Evolutionary conservation across 805 yeast species (phyloP).

Genomic region (Starmerella scarabaei): DNA sequence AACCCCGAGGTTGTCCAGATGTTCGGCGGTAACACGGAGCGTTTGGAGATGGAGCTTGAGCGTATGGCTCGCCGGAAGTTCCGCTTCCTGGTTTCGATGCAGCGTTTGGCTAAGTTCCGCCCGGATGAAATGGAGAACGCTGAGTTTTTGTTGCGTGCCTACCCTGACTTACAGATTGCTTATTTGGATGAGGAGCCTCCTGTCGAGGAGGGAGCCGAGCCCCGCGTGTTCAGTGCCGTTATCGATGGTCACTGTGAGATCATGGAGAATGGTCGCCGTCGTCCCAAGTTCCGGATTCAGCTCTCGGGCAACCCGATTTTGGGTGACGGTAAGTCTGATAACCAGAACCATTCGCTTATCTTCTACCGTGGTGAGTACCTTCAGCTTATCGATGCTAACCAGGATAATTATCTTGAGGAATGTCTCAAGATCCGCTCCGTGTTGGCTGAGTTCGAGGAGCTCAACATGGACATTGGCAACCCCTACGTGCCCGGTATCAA

Average conservation of each 20-base stretch:
- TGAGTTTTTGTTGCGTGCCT: constrained; percentile 52
- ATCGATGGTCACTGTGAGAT: constrained; percentile 47
- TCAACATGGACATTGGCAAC: constrained; percentile 37
- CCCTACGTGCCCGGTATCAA: constrained; percentile 49
- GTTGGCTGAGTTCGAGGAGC: constrained; percentile 81
- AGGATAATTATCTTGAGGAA: constrained; percentile 89
- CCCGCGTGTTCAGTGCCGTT: constrained; percentile 52
- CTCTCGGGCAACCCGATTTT: constrained; percentile 88
- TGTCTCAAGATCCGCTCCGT: constrained; percentile 82
- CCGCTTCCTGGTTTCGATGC: constrained; percentile 75
- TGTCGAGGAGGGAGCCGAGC: constrained; percentile 33
- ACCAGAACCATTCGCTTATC: constrained; percentile 77
- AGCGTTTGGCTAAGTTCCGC: constrained; percentile 54
- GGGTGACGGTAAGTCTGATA: constrained; percentile 95
- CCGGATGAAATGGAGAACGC: constrained; percentile 56
- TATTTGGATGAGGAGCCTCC: constrained; percentile 84
- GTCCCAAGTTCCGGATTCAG: constrained; percentile 51
- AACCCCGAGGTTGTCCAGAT: constrained; percentile 91
- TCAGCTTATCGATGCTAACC: constrained; percentile 92
- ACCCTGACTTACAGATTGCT: constrained; percentile 66
- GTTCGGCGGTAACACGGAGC: constrained; percentile 98
- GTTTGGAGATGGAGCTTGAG: constrained; percentile 86
- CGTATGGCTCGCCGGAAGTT: constrained; percentile 70
- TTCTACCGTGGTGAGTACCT: constrained; percentile 89
- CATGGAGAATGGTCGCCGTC: constrained; percentile 45